Conservation (phyloP, 2,329 filamentous ascomycete genomes). For the Colletotrichum lindemuthianum region DNA sequence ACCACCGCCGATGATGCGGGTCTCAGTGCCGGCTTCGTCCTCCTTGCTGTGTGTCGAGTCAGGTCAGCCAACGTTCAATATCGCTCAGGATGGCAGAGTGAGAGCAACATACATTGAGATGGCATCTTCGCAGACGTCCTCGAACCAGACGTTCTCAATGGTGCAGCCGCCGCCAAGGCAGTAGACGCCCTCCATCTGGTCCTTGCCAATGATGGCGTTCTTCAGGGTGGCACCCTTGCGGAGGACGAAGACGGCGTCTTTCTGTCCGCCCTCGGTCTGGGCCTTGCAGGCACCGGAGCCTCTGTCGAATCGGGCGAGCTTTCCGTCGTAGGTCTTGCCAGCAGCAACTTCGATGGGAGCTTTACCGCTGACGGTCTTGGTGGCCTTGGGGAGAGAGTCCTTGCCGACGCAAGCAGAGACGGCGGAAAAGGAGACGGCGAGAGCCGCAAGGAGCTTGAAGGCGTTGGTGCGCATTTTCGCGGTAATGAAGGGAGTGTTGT, state of each 20-base stretch:
- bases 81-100: background rate
- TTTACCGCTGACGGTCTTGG: slow-evolving; percentile 41
- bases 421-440: slow-evolving; percentile 35
- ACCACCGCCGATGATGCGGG: slow-evolving; percentile 49
- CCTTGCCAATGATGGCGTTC: slow-evolving; percentile 58
- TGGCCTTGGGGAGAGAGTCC: slow-evolving; percentile 43
- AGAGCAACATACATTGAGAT: slow-evolving; percentile 37
- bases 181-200: slow-evolving; percentile 43
- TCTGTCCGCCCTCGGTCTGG: slow-evolving; percentile 53
- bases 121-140: slow-evolving; percentile 42
- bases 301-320: slow-evolving; percentile 50
- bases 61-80: slow-evolving; percentile 1
- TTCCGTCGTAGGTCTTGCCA: slow-evolving; percentile 45
- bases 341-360: slow-evolving; percentile 45
- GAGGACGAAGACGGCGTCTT: slow-evolving; percentile 56
- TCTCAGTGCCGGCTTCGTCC: slow-evolving; percentile 32
- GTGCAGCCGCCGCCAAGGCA: slow-evolving; percentile 42
- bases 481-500: background rate
- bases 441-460: slow-evolving; percentile 27
- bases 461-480: slow-evolving; percentile 16
- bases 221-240: slow-evolving; percentile 54
- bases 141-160: slow-evolving; percentile 42
- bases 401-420: slow-evolving; percentile 40
- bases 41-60: slow-evolving; percentile 17
- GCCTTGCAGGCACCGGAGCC: slow-evolving; percentile 53